Evolutionary conservation across 805 yeast genomes (phyloP), one percentile per base, ranked within the genome.

Genomic region (Lipomyces orientalis): DNA sequence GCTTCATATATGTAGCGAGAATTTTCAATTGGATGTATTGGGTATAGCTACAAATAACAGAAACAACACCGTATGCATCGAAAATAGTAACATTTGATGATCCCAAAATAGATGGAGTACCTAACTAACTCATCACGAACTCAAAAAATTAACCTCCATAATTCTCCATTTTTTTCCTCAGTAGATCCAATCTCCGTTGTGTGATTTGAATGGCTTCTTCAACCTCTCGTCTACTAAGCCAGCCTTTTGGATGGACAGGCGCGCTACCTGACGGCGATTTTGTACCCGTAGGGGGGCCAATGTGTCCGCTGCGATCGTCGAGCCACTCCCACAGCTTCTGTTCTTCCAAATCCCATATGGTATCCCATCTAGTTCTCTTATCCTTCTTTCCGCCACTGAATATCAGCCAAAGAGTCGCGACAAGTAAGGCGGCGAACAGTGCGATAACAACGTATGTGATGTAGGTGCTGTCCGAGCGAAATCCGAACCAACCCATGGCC

Each of bases 281-380:
- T 19, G 14, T 34, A 19, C 61, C 61, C 16, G 76, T 75, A 69
- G 79, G 78, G 34, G 69, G 63, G 37, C 79, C 79, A 34, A 58
- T 60, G 55, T 62, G 60, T 49, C 74, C 73, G 10, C 79, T 78
- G 49, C 85, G 81, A 67, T 79, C 81, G 55, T 82, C 82, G 55
- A 90, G 81, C 97, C 97, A 90, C 58, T 86, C 83, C 95, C 95
- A 90, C 56, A 90, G 75, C 31, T 83, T 83, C 19, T 83, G 81
- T 76, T 90, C 93, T 67, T 87, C 85, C 64, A 71, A 57, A 60
- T 67, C 66, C 73, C 70, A 61, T 12, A 63, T 7, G 9, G 58
- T 57, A 31, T 63, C 54, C 61, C 72, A 58, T 57, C 29, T 35
- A 33, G 39, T 49, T 31, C 14, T 16, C 54, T 9, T 56, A 59